Evolutionary conservation across 139 green algal genomes (phyloP).

Genomic region (Auxenochlorella pyrenoidosa): DNA sequence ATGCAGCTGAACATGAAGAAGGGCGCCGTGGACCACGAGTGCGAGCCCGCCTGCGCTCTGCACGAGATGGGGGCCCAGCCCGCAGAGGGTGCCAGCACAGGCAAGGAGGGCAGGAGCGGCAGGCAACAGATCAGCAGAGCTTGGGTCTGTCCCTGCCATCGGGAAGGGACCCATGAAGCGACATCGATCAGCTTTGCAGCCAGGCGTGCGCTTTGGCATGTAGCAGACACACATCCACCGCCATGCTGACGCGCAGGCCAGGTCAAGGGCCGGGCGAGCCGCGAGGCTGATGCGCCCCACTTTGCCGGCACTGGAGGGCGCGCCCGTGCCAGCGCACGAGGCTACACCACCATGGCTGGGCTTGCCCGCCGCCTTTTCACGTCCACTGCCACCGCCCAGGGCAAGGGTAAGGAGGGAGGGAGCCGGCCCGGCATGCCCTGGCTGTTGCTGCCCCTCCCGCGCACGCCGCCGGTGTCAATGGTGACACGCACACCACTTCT

Average conservation of each 20-base stretch:
- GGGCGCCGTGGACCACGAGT: conserved; percentile 37
- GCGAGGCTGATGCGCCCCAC: conserved; percentile 20
- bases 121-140: neutral
- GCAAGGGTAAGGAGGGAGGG: neutral
- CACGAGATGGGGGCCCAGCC: conserved; percentile 18
- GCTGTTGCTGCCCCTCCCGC: no score
- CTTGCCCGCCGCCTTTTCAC: neutral
- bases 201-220: no score
- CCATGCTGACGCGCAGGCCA: neutral
- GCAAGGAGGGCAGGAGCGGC: neutral
- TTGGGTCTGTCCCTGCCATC: neutral
- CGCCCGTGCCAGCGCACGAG: neutral
- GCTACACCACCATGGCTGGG: conserved; percentile 1
- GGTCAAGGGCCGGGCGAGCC: conserved; percentile 1
- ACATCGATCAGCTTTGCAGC: no score
- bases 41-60: conserved; percentile 39
- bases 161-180: neutral
- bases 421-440: no score
- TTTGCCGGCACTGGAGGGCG: conserved; percentile 12
- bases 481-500: no score
- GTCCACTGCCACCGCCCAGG: neutral
- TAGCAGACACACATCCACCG: neutral
- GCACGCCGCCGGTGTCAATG: no score
- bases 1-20: conserved; percentile 38
- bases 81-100: neutral